Conservation (phyloP, 352 stramenopile genomes). For the Pythium brachiatum region DNA sequence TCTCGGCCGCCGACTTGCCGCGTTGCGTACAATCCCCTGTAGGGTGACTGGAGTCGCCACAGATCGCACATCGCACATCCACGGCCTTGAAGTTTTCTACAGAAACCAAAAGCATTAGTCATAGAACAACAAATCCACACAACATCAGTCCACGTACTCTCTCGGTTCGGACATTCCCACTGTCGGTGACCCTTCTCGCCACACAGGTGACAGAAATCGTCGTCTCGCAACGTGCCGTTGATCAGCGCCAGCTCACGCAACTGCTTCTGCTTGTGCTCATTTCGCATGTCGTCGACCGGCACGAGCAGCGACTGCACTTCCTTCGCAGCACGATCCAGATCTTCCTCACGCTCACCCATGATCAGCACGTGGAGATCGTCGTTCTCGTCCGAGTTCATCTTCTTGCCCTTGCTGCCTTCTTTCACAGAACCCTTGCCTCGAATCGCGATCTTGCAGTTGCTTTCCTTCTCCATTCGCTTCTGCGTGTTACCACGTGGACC, state of each 20-base stretch:
- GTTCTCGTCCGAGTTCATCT: conserved; percentile 92
- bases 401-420: conserved; percentile 94
- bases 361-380: conserved; percentile 97
- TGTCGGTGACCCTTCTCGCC: conserved; percentile 97
- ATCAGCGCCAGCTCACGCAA: conserved; percentile 97
- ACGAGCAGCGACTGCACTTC: conserved; percentile 90
- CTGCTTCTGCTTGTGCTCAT: conserved; percentile 99
- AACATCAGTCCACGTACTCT: conserved; percentile 46
- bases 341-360: conserved; percentile 86
- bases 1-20: conserved; percentile 66
- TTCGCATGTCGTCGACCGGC: conserved; percentile 90
- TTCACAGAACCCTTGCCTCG: conserved; percentile 96
- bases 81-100: conserved; percentile 76
- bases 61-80: conserved; percentile 97
- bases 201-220: conserved; percentile 98
- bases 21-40: conserved; percentile 96
- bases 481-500: conserved; percentile 98
- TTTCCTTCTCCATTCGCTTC: conserved; percentile 98
- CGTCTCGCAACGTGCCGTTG: conserved; percentile 98
- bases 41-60: conserved; percentile 96
- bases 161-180: conserved; percentile 95
- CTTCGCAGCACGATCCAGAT: conserved; percentile 80
- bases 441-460: conserved; percentile 99
- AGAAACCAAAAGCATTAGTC: conserved; percentile 19
- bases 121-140: not conserved